A percentile compares a stretch with the other conserved stretches of the same genome.
These are phyloP conservation scores for Colletotrichum brevisporum DNA, from an alignment of 2,329 filamentous ascomycete species.

Conservation along the genomic window DNA sequence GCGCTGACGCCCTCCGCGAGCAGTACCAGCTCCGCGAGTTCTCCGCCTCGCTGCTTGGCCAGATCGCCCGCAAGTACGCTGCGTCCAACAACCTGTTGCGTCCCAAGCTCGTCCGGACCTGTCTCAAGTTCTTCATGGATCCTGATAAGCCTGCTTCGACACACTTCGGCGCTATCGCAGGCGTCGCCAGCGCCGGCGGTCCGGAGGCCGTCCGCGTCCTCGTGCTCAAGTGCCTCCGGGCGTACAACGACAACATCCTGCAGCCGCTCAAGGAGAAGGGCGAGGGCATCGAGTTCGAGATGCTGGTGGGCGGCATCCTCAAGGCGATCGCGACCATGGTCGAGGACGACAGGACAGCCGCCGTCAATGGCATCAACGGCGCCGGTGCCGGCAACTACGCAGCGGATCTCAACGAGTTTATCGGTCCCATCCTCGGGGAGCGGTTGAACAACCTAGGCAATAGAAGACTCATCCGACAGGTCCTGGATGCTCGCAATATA, in stretches of 20 bases:
- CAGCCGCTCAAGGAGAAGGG: slow-evolving; percentile 67
- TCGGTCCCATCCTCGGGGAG: slow-evolving; percentile 68
- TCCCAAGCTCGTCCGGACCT: slow-evolving; percentile 91
- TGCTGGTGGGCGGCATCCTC: slow-evolving; percentile 69
- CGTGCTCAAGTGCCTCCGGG: slow-evolving; percentile 68
- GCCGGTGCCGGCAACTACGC: slow-evolving; percentile 53
- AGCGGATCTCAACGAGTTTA: slow-evolving; percentile 65
- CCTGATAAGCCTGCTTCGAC: slow-evolving; percentile 85
- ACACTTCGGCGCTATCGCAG: slow-evolving; percentile 90
- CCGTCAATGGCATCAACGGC: slow-evolving; percentile 40
- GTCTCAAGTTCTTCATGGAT: slow-evolving; percentile 92
- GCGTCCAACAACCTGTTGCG: slow-evolving; percentile 85
- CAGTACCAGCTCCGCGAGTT: slow-evolving; percentile 89
- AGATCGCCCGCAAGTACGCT: slow-evolving; percentile 85
- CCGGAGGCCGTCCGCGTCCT: slow-evolving; percentile 70
- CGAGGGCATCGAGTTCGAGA: slow-evolving; percentile 67
- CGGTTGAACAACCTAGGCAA: slow-evolving; percentile 62
- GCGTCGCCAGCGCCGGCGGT: slow-evolving; percentile 83
- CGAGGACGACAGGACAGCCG: slow-evolving; percentile 41
- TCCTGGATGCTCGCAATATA: slow-evolving; percentile 69
- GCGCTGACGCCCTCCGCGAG: slow-evolving; percentile 66
- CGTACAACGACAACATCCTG: slow-evolving; percentile 67
- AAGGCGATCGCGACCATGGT: slow-evolving; percentile 65
- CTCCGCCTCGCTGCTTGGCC: slow-evolving; percentile 84
- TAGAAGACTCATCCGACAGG: slow-evolving; percentile 62